phyloP scores from a whole-genome alignment of 805 yeast species.

The Saturnispora hagleri region DNA sequence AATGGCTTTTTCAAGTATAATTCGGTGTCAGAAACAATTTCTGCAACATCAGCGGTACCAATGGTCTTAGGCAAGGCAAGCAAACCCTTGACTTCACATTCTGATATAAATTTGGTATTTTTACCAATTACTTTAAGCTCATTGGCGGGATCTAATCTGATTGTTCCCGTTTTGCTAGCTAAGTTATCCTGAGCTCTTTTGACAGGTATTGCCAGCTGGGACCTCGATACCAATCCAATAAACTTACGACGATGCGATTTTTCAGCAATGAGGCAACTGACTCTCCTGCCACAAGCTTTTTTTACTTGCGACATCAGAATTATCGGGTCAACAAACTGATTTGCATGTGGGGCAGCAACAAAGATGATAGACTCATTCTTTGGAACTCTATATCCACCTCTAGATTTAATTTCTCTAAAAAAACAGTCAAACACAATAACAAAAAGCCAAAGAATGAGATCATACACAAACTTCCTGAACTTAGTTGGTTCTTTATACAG shows the following conservation, averaged over 20 bases:
- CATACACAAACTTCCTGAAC: conserved; percentile 36
- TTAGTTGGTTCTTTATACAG: conserved; percentile 31
- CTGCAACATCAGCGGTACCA: conserved; percentile 66
- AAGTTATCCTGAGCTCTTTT: conserved; percentile 86
- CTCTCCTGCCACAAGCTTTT: conserved; percentile 36
- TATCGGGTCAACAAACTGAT: conserved; percentile 73
- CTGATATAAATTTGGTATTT: conserved; percentile 50
- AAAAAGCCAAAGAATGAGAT: conserved; percentile 43
- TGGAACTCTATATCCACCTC: conserved; percentile 61
- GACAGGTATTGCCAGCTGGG: conserved; percentile 83
- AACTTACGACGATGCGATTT: conserved; percentile 40
- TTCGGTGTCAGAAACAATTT: conserved; percentile 65
- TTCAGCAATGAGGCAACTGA: conserved; percentile 47
- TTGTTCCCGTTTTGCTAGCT: conserved; percentile 54
- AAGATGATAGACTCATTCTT: conserved; percentile 58
- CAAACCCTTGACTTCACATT: conserved; percentile 57
- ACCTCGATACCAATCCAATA: conserved; percentile 68
- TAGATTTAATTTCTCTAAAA: conserved; percentile 63
- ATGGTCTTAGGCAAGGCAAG: conserved; percentile 68
- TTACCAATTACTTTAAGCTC: conserved; percentile 45
- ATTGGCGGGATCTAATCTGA: conserved; percentile 42
- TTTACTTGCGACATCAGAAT: conserved; percentile 75
- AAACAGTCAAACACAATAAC: conserved; percentile 43
- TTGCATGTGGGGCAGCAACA: conserved; percentile 79
- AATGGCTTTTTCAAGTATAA: conserved; percentile 63